Base-by-base conservation (phyloP, 192 early-diverging fungal species). In the Coemansia sp. region DNA sequence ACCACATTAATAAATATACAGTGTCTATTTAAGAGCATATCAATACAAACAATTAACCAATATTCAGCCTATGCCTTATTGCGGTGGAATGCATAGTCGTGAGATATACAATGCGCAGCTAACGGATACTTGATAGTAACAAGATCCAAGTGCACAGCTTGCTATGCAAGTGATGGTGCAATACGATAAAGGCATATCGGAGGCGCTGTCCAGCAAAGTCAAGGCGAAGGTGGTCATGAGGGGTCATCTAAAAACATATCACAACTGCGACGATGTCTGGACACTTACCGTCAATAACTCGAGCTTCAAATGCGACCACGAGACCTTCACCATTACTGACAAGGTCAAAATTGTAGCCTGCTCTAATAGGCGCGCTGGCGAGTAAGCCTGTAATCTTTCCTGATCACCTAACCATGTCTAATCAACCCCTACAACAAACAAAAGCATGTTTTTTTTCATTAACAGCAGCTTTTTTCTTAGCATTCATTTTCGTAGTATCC, bases 241-340 rank as follows among this genome's bases (percentile, higher is more conserved):
- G 91, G 72, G 75, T 10, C 66, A 73, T 69, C 86, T 99, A 68
- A 87, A 91, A 66, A 94, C 90, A 36, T 99, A 98, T 78, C 88
- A 94, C 38, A 95, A 93, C 60, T 93, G 95, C 75, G 98, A 99
- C 70, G 98, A 99, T 66, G 97, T 99, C 20, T 99, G 96, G 96
- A 98, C 97, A 2, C 96, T 99, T 84, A 89, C 96, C 47, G 88
- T 96, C 61, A 90, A 91, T 33, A 87, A 90, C 47, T 89, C 94
- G 29, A 92, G 85, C 20, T 93, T 98, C 78, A 89, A 91, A 44
- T 90, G 97, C 65, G 96, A 98, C 27, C 83, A 89, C 62, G 96
- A 97, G 36, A 86, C 78, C 18, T 38, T 60, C 3, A 81, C 95
- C 1, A 86, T 86, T 2, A 90, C 91, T 20, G 94, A 96, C 64